Base-by-base conservation (phyloP, 768 basidiomycete species). In the Neoboletus brunneissimus region DNA sequence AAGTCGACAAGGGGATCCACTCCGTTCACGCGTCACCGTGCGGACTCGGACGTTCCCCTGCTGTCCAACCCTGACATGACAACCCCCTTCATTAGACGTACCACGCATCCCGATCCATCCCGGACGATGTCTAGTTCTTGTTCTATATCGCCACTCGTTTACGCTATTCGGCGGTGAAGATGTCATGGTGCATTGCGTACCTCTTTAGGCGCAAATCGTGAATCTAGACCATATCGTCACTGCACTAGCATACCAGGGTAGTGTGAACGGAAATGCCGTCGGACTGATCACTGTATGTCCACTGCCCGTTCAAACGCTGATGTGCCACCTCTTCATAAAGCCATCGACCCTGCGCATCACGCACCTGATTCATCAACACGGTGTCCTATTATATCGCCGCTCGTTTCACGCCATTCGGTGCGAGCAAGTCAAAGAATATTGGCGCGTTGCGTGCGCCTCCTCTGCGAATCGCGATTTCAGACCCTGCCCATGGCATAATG, bases 1-100 rank as follows among this genome's bases (percentile, higher is more conserved):
- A 34, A 32, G 31, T 34, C 18, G 43, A 52, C 51, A 52, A 52
- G 51, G 42, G 51, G 50, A 49, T 29, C 25, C 49, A 29, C 25
- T 37, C 38, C 18, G 32, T 25, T 49, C 34, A 40, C n/a, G 49
- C 49, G 25, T 40, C 37, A 27, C 49, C 7, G 37, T n/a, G 23
- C 48, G 12, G 16, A 23, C 32, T 37, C 25, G 15, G 49, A 51
- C n/a, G 38, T 40, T 37, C 37, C 49, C 27, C 20, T 16, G 16
- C 7, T 25, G 10, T 52, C 34, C 32, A 47, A 47, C 52, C 52
- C 52, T 49, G 45, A 50, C 25, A 35, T 34, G 45, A 27, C 32
- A 29, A 18, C 38, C 13, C 52, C 13, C 52, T 53, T 53, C 52
- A 53, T 49, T 11, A 53, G 45, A 49, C 25, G 25, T 50, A 49